Percentiles rank a stretch among this genome's conserved stretches.
Evolutionary conservation across 2,329 filamentous ascomycete species (phyloP).

Genomic region (Cercospora nicotianae): DNA sequence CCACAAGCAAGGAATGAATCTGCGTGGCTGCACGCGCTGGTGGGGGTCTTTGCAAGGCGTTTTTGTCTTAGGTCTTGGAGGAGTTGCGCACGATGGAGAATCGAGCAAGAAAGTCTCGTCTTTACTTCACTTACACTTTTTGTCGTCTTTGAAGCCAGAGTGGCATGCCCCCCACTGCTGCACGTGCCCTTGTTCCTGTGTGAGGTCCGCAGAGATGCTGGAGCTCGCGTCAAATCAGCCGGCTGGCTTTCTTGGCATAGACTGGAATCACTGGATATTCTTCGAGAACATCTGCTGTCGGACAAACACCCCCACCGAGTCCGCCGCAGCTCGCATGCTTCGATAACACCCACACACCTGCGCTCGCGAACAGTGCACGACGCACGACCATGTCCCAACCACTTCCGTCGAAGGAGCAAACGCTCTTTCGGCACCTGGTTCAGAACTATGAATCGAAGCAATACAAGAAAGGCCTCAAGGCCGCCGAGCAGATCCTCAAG

Average conservation of each 20-base stretch:
- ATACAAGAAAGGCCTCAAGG: slow-evolving; percentile 85
- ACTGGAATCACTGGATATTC: not conserved
- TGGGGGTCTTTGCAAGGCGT: slow-evolving; percentile 23
- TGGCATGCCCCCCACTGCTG: not conserved
- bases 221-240: not conserved
- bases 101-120: slow-evolving; percentile 25
- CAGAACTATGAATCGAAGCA: slow-evolving; percentile 98
- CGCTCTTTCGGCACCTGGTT: slow-evolving; percentile 92
- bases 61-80: slow-evolving; percentile 18
- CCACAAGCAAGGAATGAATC: slow-evolving; percentile 4
- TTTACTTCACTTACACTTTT: slow-evolving; percentile 12
- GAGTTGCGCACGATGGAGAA: slow-evolving; percentile 21
- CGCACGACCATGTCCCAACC: slow-evolving; percentile 21
- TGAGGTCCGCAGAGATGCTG: not conserved
- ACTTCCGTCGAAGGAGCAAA: slow-evolving; percentile 81
- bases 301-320: not conserved
- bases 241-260: not conserved
- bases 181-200: not conserved
- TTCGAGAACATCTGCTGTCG: not conserved
- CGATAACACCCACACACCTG: slow-evolving; percentile 7
- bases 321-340: slow-evolving; percentile 12
- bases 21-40: slow-evolving; percentile 8
- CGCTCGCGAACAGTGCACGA: slow-evolving; percentile 5
- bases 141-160: not conserved
- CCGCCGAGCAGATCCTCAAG: slow-evolving; percentile 91